A percentile compares a stretch with the other conserved stretches of the same genome.
Conservation (phyloP, 2,329 filamentous ascomycete genomes). For the Trichoderma pleuroti region DNA sequence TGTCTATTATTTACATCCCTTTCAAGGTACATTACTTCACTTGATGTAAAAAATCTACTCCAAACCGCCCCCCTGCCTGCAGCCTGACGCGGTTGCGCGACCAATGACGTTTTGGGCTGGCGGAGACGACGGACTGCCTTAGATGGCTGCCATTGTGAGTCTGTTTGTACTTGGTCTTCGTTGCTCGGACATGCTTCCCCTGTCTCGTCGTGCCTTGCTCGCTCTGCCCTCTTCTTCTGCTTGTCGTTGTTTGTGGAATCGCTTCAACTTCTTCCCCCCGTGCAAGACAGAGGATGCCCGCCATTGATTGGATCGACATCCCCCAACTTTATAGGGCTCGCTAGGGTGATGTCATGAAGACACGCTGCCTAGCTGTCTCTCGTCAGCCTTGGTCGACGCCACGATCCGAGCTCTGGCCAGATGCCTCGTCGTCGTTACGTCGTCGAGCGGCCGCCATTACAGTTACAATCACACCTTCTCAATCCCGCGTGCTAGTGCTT, state of each 20-base stretch:
- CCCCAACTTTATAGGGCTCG: slow-evolving; percentile 8
- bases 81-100: slow-evolving; percentile 15
- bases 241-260: neutral
- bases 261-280: neutral
- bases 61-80: neutral
- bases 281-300: neutral
- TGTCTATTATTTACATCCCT: neutral
- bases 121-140: slow-evolving; percentile 26
- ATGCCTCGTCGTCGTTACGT: neutral
- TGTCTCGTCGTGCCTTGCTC: neutral
- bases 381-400: slow-evolving; percentile 5
- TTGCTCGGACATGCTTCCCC: neutral
- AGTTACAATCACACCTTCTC: neutral
- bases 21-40: neutral
- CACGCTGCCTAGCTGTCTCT: slow-evolving; percentile 6
- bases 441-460: neutral
- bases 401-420: slow-evolving; percentile 7
- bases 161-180: neutral
- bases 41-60: neutral
- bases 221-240: neutral
- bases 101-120: slow-evolving; percentile 31
- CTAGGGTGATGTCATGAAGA: slow-evolving; percentile 13
- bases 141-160: slow-evolving; percentile 38
- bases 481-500: neutral
- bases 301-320: slow-evolving; percentile 4